A percentile compares a stretch with the other conserved stretches of the same genome.
Evolutionary conservation across 1,139 yeast genomes (phyloP).

Genomic region (Suhomyces wounanorum): DNA sequence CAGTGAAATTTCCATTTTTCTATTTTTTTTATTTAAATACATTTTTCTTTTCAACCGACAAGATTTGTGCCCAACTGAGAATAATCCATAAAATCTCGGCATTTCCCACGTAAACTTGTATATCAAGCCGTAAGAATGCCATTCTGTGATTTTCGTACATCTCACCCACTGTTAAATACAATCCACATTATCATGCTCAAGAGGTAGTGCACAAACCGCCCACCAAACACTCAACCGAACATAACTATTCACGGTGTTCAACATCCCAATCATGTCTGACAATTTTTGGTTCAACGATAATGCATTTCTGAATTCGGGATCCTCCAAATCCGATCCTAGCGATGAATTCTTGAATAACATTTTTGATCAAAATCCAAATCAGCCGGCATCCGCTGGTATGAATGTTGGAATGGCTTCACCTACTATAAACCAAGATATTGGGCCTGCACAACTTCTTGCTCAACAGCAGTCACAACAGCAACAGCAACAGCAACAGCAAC

Average conservation of each 20-base stretch:
- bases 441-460: constrained; percentile 17
- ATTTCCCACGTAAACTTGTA: too few species aligned
- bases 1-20: constrained; percentile 28
- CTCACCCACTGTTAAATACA: too few species aligned
- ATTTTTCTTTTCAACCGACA: too few species aligned
- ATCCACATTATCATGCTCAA: background rate
- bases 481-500: constrained; percentile 8
- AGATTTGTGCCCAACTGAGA: too few species aligned
- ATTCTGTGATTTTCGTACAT: too few species aligned
- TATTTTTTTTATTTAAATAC: background rate
- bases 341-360: constrained; percentile 43
- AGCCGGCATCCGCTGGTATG: constrained; percentile 8
- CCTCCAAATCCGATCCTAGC: constrained; percentile 19
- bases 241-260: constrained; percentile 1
- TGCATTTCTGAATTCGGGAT: constrained; percentile 31
- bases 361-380: constrained; percentile 26
- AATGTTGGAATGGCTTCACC: constrained; percentile 12
- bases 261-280: constrained; percentile 33
- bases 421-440: constrained; percentile 15
- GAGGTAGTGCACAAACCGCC: background rate
- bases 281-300: constrained; percentile 48
- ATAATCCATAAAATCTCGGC: too few species aligned
- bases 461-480: constrained; percentile 10
- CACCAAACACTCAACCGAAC: background rate
- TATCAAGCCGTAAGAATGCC: too few species aligned